These are phyloP conservation scores for Nigrograna mackinnonii DNA, from an alignment of 2,329 filamentous ascomycete genomes.

Conservation along the genomic window DNA sequence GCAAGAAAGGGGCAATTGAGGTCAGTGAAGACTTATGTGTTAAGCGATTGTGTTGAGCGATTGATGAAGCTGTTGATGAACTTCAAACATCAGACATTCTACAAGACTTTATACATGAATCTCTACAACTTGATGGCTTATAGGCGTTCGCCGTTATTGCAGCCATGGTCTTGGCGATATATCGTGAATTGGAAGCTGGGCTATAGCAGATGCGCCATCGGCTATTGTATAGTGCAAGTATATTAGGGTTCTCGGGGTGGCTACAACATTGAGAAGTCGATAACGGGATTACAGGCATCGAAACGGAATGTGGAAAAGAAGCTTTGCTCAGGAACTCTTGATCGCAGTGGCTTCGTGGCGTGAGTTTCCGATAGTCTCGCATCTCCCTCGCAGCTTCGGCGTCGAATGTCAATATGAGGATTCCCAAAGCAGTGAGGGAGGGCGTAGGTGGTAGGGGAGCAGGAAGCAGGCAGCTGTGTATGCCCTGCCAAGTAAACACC, in stretches of 20 bases:
- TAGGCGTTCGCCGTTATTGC: not conserved
- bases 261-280: not conserved
- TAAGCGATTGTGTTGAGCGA: too few species aligned
- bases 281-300: not conserved
- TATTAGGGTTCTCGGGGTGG: not conserved
- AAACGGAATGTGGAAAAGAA: not conserved
- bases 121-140: not conserved
- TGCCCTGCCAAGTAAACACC: too few species aligned
- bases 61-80: not conserved
- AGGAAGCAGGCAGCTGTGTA: too few species aligned
- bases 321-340: too few species aligned
- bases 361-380: too few species aligned
- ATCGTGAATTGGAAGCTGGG: not conserved
- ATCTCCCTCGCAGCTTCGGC: too few species aligned
- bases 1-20: not conserved
- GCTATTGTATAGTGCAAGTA: not conserved
- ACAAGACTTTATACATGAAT: not conserved
- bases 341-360: too few species aligned
- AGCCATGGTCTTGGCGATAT: not conserved
- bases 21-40: not conserved
- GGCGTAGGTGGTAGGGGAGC: too few species aligned
- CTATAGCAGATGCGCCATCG: not conserved
- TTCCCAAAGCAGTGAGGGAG: too few species aligned
- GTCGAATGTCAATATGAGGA: too few species aligned
- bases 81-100: not conserved